Base-by-base conservation (phyloP, 2,329 filamentous ascomycete genomes). In the Aspergillus piperis region DNA sequence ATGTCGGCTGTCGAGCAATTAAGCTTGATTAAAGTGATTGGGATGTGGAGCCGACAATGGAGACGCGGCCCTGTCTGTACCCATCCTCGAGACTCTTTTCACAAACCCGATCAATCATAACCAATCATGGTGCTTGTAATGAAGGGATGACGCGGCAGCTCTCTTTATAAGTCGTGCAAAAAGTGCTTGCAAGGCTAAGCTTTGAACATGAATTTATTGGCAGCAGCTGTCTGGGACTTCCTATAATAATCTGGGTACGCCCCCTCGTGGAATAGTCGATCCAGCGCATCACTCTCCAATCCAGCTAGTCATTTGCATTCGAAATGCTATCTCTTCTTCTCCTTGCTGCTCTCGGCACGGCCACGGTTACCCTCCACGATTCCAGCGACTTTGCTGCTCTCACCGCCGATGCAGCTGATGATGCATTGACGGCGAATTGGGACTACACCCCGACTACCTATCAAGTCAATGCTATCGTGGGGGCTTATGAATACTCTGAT, bases 181-280 rank as follows among this genome's bases (percentile, higher is more conserved):
- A 0, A 15, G 3, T 19, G 10, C 19, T 13, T 23, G 41, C 11
- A 5, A 5, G 11, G 5, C 1, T 36, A 1, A 0, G 10, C 0
- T 13, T 13, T 2, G 32, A 36, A 13, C 11, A 2, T 36, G 13
- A 1, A 36, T 5, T 5, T 11, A 36, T 36, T 13, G 32, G 11
- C 5, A 36, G 32, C 11, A 36, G 11, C 30, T 32, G 10, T 32
- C 30, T 4, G 11, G 30, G 11, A 10, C 4, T 32, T 32, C 32
- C 10, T 36, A 36, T 15, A 36, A 13, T 2, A 3, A 5, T 2
- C 32, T 11, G 0, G 32, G 4, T 36, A 13, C 32, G 5, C 32
- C 5, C 11, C 2, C 32, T 36, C 32, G 1, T 30, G 11, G 10
- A 6, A 6, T 13, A 1, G 11, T 36, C 32, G 3, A 36, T 15